Base-by-base conservation (phyloP, 2,329 filamentous ascomycete species). In the Zalaria sp. region DNA sequence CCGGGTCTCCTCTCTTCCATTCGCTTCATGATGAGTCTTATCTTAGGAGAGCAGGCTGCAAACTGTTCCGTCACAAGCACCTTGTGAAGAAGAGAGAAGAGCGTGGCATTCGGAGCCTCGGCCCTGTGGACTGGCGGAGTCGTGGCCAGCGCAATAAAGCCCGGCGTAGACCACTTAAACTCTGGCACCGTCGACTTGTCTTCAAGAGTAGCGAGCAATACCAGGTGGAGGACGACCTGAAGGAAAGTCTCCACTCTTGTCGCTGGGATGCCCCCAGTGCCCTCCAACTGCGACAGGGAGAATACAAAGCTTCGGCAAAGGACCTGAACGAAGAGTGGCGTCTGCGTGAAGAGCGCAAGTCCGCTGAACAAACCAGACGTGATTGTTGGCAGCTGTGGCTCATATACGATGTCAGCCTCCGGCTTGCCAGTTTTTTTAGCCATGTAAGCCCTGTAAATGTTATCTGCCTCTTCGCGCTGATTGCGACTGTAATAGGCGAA, bases 401-500 rank as follows among this genome's bases (percentile, higher is more conserved):
- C 89, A 57, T 85, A 95, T 2, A 96, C 87, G 45, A 96, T 79
- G 41, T 95, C 87, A 34, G 85, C 78, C 1, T 75, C 66, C 35
- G 79, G 71, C 57, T 88, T 87, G 11, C 88, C 87, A 0, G 81
- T 86, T 62, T 83, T 87, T 64, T 87, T 87, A 7, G 87, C 84
- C 68, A 91, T 79, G 68, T 84, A 82, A 54, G 82, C 81, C 52
- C 82, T 86, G 65, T 91, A 95, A 3, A 87, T 82, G 50, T 76
- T 79, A 61, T 98, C 91, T 0, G 89, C 86, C 59, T 98, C 91
- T 56, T 98, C 91, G 39, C 91, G 77, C 59, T 96, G 89, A 54
- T 98, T 98, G 57, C 94, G 93, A 54, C 80, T 93, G 61, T 94
- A 98, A 56, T 96, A 87, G 5, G 88, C 83, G 54, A 88, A 91